phyloP scores from a whole-genome alignment of 768 basidiomycete genomes.

The Cystobasidium ongulense region DNA sequence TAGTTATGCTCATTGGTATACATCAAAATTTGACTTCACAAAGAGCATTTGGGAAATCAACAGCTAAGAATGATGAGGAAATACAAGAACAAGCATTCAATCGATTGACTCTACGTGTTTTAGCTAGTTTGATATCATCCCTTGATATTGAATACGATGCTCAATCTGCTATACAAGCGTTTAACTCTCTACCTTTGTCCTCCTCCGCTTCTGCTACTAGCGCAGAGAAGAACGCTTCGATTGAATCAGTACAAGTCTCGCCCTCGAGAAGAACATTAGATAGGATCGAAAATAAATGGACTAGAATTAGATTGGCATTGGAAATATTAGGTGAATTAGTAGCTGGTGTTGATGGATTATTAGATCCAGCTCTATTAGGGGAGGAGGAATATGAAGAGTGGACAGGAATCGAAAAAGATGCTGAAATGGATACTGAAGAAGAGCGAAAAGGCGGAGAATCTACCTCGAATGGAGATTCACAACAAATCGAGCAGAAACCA shows the following conservation, averaged over 20 bases:
- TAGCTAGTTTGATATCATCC: neutral
- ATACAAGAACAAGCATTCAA: neutral
- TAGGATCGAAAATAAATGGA: slow-evolving; percentile 15
- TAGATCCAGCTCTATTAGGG: slow-evolving; percentile 13
- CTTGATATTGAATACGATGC: slow-evolving; percentile 7
- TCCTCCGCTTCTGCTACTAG: neutral
- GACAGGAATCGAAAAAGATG: slow-evolving; percentile 7
- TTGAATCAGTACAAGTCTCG: slow-evolving; percentile 5
- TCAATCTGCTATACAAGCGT: neutral
- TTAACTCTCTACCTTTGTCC: neutral
- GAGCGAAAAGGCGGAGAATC: neutral
- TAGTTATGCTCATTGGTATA: slow-evolving; percentile 18
- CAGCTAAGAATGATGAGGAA: neutral
- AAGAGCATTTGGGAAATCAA: neutral
- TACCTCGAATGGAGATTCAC: neutral
- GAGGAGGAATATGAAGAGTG: slow-evolving; percentile 31
- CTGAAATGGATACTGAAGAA: neutral
- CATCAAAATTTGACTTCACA: slow-evolving; percentile 13
- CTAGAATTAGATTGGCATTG: slow-evolving; percentile 5
- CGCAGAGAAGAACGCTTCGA: neutral
- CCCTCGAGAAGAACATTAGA: neutral
- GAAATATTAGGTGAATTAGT: slow-evolving; percentile 30
- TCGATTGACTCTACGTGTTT: neutral
- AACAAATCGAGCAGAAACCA: slow-evolving; percentile 3
- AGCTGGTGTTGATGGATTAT: slow-evolving; percentile 23